Evolutionary conservation across 2,329 filamentous ascomycete genomes (phyloP).

Genomic region (Colletotrichum ledebouriae): DNA sequence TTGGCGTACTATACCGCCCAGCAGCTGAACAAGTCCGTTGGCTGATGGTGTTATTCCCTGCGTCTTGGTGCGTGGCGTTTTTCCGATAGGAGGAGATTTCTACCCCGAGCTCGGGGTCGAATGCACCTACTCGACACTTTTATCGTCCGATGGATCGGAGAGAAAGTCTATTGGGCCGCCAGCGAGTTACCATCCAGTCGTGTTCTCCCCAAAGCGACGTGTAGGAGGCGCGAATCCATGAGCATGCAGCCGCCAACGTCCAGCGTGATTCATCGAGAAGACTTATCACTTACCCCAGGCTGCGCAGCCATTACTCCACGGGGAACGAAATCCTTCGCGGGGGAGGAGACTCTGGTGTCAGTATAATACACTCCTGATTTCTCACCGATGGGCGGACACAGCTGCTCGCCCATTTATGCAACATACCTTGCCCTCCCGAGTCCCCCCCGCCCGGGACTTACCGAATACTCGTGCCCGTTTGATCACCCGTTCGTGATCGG

Average conservation of each 20-base stretch:
- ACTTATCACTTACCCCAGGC: slow-evolving; percentile 7
- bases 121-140: background rate
- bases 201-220: background rate
- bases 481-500: background rate
- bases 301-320: background rate
- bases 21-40: background rate
- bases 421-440: background rate
- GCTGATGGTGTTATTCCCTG: background rate
- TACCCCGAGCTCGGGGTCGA: slow-evolving; percentile 9
- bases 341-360: slow-evolving; percentile 1
- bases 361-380: slow-evolving; percentile 7
- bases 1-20: background rate
- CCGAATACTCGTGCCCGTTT: background rate
- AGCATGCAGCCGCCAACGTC: slow-evolving; percentile 5
- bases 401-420: background rate
- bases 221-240: slow-evolving; percentile 3
- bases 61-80: slow-evolving; percentile 27
- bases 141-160: slow-evolving; percentile 18
- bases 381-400: slow-evolving; percentile 3
- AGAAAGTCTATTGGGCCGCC: slow-evolving; percentile 21
- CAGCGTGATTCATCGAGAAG: slow-evolving; percentile 11
- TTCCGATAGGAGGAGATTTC: slow-evolving; percentile 26
- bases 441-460: too few species aligned
- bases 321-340: background rate
- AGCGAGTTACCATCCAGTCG: background rate